phyloP scores from a whole-genome alignment of 1,139 yeast species.

The Meyerozyma athensensis region DNA sequence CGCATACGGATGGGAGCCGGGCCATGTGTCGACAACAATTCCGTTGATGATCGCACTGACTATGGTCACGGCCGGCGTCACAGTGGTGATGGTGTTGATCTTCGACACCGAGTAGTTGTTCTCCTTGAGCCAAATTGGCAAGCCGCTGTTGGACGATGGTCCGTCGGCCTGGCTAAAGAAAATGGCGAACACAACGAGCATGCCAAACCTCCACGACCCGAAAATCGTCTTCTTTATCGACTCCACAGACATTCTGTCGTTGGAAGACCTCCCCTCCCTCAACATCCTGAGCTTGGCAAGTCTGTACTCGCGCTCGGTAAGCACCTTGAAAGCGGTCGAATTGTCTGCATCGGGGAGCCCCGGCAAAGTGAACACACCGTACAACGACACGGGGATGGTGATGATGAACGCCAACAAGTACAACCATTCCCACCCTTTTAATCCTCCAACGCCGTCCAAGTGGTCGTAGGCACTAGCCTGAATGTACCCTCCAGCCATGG shows the following conservation, averaged over 20 bases:
- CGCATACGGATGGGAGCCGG: constrained; percentile 8
- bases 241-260: constrained; percentile 11
- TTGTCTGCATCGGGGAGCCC: constrained; percentile 14
- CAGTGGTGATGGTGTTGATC: constrained; percentile 19
- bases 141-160: constrained; percentile 18
- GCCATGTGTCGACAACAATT: constrained; percentile 16
- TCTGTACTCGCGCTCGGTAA: constrained; percentile 11
- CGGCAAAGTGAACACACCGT: constrained; percentile 17
- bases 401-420: constrained; percentile 12
- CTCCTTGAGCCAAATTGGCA: constrained; percentile 18
- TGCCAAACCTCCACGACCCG: constrained; percentile 19
- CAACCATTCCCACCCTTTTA: constrained; percentile 13
- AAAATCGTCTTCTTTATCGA: constrained; percentile 11
- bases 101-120: constrained; percentile 15
- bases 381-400: constrained; percentile 13
- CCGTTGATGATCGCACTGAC: constrained; percentile 17
- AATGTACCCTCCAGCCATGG: constrained; percentile 13
- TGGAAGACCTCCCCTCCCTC: constrained; percentile 13
- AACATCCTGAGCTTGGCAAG: constrained; percentile 16
- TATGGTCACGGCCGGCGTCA: constrained; percentile 20
- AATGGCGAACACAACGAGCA: constrained; percentile 21
- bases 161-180: constrained; percentile 26
- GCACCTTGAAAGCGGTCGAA: constrained; percentile 8
- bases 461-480: constrained; percentile 9
- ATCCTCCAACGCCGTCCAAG: constrained; percentile 9